Evolutionary conservation across 2,329 filamentous ascomycete species (phyloP).

Genomic region (Capronia americana): DNA sequence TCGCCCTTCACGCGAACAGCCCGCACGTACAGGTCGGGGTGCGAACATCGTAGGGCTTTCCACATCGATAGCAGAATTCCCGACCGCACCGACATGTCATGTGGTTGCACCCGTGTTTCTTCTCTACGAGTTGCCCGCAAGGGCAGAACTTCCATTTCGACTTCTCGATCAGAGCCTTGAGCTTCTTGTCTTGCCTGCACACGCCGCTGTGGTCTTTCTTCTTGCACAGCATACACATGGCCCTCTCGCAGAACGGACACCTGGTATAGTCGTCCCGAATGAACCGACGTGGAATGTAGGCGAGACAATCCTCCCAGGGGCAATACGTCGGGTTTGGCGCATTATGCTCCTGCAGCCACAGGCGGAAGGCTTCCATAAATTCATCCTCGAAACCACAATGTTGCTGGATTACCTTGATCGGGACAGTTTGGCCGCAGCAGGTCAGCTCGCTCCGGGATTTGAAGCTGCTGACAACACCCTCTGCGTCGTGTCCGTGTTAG

Average conservation of each 20-base stretch:
- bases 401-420: not conserved
- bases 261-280: conserved; percentile 6
- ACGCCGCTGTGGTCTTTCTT: conserved; percentile 19
- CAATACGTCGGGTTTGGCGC: conserved; percentile 20
- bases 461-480: conserved; percentile 13
- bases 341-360: conserved; percentile 15
- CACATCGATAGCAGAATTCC: conserved; percentile 32
- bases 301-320: conserved; percentile 18
- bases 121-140: conserved; percentile 32
- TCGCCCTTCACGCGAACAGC: not conserved
- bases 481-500: not conserved
- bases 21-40: not conserved
- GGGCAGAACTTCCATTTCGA: conserved; percentile 34
- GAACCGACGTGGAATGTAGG: conserved; percentile 8
- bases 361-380: not conserved
- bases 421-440: conserved; percentile 24
- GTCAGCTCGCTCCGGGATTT: not conserved
- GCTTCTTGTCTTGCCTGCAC: conserved; percentile 16
- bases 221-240: conserved; percentile 20
- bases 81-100: conserved; percentile 31
- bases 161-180: conserved; percentile 14
- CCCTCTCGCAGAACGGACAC: conserved; percentile 16
- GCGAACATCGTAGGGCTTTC: not conserved
- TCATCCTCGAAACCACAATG: conserved; percentile 4
- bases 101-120: conserved; percentile 28